These are phyloP conservation scores for Oryza punctata DNA, from an alignment of 176 grass and related monocot genomes.

Conservation along the genomic window DNA sequence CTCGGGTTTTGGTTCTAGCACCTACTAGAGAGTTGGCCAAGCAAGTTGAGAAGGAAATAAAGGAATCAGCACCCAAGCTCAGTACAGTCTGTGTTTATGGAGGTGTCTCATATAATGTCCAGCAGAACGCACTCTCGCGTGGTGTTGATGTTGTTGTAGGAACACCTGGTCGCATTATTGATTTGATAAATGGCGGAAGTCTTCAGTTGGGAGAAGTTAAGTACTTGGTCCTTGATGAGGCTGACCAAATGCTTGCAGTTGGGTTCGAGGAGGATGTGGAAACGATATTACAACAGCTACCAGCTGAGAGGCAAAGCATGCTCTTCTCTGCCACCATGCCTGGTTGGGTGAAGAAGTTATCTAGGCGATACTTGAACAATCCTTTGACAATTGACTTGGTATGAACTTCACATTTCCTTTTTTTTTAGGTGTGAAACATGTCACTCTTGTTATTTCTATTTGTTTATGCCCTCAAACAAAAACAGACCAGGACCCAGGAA, in stretches of 20 bases:
- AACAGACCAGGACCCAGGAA: not conserved
- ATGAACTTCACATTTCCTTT: slow-evolving; percentile 31
- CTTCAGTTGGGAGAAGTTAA: slow-evolving; percentile 84
- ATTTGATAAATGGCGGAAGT: slow-evolving; percentile 78
- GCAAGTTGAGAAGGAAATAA: slow-evolving; percentile 99
- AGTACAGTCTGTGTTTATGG: slow-evolving; percentile 93
- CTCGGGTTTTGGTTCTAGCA: slow-evolving; percentile 81
- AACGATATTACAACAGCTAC: slow-evolving; percentile 84
- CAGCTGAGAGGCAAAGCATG: slow-evolving; percentile 81
- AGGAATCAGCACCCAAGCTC: slow-evolving; percentile 85
- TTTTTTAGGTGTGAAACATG: not conserved
- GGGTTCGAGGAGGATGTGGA: slow-evolving; percentile 99
- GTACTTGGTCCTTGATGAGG: slow-evolving; percentile 95
- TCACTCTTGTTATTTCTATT: not conserved
- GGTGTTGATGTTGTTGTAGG: slow-evolving; percentile 99
- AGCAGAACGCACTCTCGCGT: slow-evolving; percentile 79
- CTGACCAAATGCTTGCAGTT: slow-evolving; percentile 98
- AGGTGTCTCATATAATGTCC: slow-evolving; percentile 85
- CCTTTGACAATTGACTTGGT: slow-evolving; percentile 98
- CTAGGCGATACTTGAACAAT: slow-evolving; percentile 79
- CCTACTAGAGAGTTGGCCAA: slow-evolving; percentile 96
- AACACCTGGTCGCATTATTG: slow-evolving; percentile 94
- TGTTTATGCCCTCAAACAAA: not conserved
- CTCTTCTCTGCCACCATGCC: slow-evolving; percentile 99
- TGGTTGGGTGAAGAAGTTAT: slow-evolving; percentile 93